Conservation (phyloP, 176 grass and related monocot species). For the Ampelocalamus luodianensis region DNA sequence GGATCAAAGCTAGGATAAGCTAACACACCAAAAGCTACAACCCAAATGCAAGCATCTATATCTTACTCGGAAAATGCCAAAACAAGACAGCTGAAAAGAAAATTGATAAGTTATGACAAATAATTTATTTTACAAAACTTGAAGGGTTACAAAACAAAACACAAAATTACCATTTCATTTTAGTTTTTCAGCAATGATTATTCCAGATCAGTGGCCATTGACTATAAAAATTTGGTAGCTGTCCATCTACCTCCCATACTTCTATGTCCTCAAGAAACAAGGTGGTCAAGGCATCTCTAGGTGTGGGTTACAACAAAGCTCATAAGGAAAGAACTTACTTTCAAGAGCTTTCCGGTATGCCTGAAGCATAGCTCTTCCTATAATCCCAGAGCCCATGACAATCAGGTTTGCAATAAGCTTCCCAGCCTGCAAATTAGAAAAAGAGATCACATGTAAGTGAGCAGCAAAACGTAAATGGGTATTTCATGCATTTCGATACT, state of each 20-base stretch:
- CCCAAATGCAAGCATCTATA: not conserved
- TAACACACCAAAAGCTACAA: constrained; percentile 20
- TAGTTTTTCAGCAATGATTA: constrained; percentile 7
- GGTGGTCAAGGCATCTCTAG: not conserved
- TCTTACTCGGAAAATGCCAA: not conserved
- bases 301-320: constrained; percentile 1
- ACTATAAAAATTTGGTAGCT: not conserved
- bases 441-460: constrained; percentile 11
- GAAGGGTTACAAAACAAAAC: not conserved
- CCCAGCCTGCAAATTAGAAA: constrained; percentile 59
- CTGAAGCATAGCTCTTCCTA: constrained; percentile 87
- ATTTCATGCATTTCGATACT: not conserved
- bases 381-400: constrained; percentile 83
- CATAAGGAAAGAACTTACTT: constrained; percentile 57
- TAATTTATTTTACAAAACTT: not conserved
- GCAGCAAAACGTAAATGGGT: not conserved
- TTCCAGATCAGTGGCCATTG: not conserved
- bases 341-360: constrained; percentile 94
- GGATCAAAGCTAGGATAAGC: not conserved
- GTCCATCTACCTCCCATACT: not conserved
- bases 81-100: not conserved
- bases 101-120: not conserved
- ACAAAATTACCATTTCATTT: not conserved
- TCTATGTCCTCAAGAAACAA: constrained; percentile 8
- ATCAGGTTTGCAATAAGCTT: constrained; percentile 92